A percentile compares a stretch with the other conserved stretches of the same genome.
Conservation (phyloP, 2,329 filamentous ascomycete species). For the Monilinia polystroma region DNA sequence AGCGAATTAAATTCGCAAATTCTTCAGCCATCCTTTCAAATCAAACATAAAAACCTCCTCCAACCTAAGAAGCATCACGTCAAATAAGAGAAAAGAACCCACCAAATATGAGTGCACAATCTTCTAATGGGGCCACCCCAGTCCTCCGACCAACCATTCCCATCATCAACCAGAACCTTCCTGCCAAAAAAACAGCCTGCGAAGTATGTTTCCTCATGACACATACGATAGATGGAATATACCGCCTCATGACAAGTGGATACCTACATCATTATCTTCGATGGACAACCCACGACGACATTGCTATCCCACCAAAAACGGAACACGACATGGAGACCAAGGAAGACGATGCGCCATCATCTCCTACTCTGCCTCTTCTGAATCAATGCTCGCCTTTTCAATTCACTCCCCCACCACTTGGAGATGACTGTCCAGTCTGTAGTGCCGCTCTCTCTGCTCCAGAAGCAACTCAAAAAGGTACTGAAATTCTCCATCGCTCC, state of each 20-base stretch:
- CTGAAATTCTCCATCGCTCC: background rate
- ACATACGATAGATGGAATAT: background rate
- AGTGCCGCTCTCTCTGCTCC: background rate
- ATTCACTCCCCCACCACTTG: background rate
- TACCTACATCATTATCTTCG: background rate
- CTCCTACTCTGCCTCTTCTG: background rate
- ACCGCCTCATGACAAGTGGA: background rate
- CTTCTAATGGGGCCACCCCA: background rate
- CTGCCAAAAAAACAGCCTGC: background rate
- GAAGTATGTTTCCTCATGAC: background rate
- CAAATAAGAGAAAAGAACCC: background rate
- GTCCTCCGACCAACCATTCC: background rate
- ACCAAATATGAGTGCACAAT: background rate
- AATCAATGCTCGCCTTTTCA: background rate
- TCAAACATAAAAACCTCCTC: background rate
- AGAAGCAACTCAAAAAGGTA: conserved; percentile 1
- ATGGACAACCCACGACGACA: background rate
- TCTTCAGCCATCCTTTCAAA: background rate
- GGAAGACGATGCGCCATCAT: background rate
- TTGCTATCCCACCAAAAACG: background rate
- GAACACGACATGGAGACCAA: background rate
- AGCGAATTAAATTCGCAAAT: background rate
- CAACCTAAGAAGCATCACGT: background rate
- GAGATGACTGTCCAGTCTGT: background rate
- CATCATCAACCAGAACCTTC: background rate